Evolutionary conservation across 352 stramenopile species (phyloP), one percentile per base, ranked within the genome.

Genomic region (Pythium dissimile): DNA sequence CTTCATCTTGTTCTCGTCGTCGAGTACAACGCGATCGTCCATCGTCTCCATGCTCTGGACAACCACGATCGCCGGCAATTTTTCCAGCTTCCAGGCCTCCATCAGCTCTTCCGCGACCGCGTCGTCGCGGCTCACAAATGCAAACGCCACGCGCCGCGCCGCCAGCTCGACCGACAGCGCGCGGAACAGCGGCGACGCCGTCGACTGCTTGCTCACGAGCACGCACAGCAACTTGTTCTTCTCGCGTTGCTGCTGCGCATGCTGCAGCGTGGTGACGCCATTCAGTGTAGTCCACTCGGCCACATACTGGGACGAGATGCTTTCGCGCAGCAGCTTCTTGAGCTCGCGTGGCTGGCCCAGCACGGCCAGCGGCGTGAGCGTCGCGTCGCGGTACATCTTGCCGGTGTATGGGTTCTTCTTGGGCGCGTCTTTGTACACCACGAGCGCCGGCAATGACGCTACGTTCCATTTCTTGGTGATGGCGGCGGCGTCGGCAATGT

Each of bases 341-440:
- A 92, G 44, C 54, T 85, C 81, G 16, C 69, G 42, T 27, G 70
- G 67, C 23, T 86, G 65, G 13, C 82, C 51, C 18, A 86, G 61
- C 41, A 85, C 46, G 9, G 52, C 28, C 1, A 71, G 54, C 15
- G 80, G 66, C 20, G 50, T 50, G 15, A 73, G 34, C 37, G 66
- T 59, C 12, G 80, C 59, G 32, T 84, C 69, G 39, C 83, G 70
- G 48, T 91, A 93, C 50, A 73, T 46, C 44, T 76, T 75, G 15
- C 73, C 69, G 16, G 80, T 89, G 62, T 93, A 93, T 8, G 83
- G 83, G 49, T 93, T 93, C 66, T 74, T 60, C 27, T 88, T 77
- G 0, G 83, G 83, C 21, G 54, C 57, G 27, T 86, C 80, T 43
- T 71, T 77, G 63, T 86, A 89, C 21, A 88, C 32, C 3, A 89